Conservation (phyloP, 257 asterid species). For the Echium plantagineum region DNA sequence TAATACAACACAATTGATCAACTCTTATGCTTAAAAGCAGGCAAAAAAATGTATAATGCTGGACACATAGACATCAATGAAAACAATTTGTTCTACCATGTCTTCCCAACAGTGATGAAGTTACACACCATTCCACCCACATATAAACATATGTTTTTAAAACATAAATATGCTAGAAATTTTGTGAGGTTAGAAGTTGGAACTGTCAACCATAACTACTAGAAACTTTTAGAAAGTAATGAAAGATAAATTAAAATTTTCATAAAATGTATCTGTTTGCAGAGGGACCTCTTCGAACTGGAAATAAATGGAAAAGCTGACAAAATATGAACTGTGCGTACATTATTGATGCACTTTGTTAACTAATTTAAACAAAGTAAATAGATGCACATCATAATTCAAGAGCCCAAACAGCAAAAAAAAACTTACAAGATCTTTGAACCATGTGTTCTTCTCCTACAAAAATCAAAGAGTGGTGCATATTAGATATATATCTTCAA, state of each 20-base stretch:
- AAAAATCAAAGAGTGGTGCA: constrained; percentile 20
- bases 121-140: too few species aligned
- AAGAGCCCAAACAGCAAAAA: constrained; percentile 2
- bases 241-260: too few species aligned
- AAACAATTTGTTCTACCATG: not conserved
- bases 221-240: not conserved
- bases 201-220: not conserved
- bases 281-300: not conserved
- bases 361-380: not conserved
- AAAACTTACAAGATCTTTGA: constrained; percentile 42
- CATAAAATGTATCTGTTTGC: not conserved
- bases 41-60: not conserved
- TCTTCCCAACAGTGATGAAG: not conserved
- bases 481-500: constrained; percentile 6
- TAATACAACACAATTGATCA: too few species aligned
- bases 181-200: not conserved
- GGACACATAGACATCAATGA: not conserved
- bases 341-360: not conserved
- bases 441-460: constrained; percentile 65
- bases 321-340: not conserved
- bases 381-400: not conserved
- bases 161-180: not conserved
- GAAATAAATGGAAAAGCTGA: not conserved
- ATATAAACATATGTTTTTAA: too few species aligned
- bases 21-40: not conserved